Conservation (phyloP, 2,329 filamentous ascomycete species). For the Microdochium trichocladiopsis region DNA sequence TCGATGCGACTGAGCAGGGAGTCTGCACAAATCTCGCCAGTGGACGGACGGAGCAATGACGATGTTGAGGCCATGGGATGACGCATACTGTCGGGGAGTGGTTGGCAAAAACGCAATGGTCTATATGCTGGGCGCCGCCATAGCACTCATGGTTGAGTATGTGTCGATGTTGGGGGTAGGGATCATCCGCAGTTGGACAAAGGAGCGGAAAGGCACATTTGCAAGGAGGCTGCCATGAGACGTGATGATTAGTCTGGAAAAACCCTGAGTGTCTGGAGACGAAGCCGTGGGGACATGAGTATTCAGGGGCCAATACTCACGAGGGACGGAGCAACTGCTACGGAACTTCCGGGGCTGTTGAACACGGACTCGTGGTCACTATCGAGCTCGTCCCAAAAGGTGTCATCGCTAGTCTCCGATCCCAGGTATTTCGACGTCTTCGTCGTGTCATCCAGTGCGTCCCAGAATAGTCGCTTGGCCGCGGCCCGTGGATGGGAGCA, state of each 20-base stretch:
- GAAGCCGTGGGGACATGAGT: too few relatives aligned
- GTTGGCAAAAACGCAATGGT: neutral
- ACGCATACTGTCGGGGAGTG: neutral
- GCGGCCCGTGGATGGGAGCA: neutral
- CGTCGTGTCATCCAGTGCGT: neutral
- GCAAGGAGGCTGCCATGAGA: neutral
- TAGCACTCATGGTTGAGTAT: neutral
- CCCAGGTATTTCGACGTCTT: neutral
- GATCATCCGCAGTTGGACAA: neutral
- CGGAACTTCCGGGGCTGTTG: neutral
- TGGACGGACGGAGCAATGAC: neutral
- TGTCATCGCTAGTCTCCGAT: neutral
- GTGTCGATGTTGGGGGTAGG: neutral
- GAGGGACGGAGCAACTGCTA: neutral
- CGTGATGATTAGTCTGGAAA: too few relatives aligned
- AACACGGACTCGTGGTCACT: neutral
- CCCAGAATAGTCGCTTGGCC: neutral
- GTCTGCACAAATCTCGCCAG: neutral
- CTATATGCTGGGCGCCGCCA: neutral
- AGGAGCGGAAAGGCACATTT: neutral
- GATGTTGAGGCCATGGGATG: neutral
- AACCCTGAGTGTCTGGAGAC: too few relatives aligned
- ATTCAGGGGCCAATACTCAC: neutral
- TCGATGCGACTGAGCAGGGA: too few relatives aligned
- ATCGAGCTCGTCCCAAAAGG: neutral